Conservation (phyloP, 148 eudicot species). For the Dianthus caryophyllus region DNA sequence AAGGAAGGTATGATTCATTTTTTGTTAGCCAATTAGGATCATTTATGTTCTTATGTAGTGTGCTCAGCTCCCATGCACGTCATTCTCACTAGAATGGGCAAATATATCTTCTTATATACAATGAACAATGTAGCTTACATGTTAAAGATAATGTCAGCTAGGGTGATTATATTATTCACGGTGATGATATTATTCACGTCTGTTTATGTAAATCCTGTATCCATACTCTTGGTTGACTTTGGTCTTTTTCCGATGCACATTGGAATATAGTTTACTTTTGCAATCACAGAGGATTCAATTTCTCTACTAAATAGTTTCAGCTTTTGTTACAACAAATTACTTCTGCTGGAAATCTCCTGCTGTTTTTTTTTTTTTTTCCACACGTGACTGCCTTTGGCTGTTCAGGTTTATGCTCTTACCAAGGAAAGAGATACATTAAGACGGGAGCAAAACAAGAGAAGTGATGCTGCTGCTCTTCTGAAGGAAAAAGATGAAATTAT, state of each 20-base stretch:
- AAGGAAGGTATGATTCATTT: slow-evolving; percentile 59
- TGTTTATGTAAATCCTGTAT: background rate
- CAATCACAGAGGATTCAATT: background rate
- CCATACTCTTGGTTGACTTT: background rate
- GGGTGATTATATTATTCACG: background rate
- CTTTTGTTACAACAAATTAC: background rate
- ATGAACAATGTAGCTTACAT: background rate
- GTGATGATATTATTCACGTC: background rate
- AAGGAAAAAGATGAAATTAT: slow-evolving; percentile 99
- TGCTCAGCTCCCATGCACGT: slow-evolving; percentile 1
- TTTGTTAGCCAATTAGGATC: background rate
- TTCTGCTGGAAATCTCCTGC: background rate
- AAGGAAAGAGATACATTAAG: slow-evolving; percentile 96
- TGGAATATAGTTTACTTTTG: background rate
- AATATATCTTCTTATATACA: background rate
- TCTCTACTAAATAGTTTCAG: background rate
- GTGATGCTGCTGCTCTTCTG: slow-evolving; percentile 95
- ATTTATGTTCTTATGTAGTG: background rate
- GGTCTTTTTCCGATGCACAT: slow-evolving; percentile 9
- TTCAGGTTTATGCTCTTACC: slow-evolving; percentile 87
- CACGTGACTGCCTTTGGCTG: slow-evolving; percentile 7
- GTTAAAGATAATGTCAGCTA: background rate
- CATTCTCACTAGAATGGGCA: background rate
- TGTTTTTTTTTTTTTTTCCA: background rate
- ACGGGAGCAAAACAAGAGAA: slow-evolving; percentile 88